Evolutionary conservation across 345 rosid genomes (phyloP).

Genomic region (Ailanthus altissimus): DNA sequence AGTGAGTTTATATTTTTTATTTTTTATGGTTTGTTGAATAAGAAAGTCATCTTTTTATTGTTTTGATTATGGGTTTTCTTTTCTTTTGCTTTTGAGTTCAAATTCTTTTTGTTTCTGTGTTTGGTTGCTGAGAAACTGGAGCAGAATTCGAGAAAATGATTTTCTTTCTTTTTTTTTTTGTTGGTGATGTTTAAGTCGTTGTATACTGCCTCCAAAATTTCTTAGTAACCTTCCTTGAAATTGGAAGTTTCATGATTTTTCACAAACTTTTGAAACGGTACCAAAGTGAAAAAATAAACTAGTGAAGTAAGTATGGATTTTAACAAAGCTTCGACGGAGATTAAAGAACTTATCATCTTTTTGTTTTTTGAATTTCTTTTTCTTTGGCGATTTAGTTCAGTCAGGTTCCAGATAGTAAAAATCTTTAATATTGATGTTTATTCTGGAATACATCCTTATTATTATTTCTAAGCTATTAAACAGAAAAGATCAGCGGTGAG

Average conservation of each 20-base stretch:
- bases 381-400: not conserved
- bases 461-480: not conserved
- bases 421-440: not conserved
- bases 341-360: not conserved
- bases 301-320: not conserved
- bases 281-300: not conserved
- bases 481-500: not conserved
- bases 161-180: no score
- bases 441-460: not conserved
- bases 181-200: no score
- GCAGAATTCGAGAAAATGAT: not conserved
- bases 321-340: not conserved
- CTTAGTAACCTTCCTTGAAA: not conserved
- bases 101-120: constrained; percentile 5
- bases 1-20: constrained; percentile 46
- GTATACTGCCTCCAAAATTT: not conserved
- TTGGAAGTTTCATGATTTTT: not conserved
- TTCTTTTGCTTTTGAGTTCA: not conserved
- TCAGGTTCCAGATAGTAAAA: not conserved
- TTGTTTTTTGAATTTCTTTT: not conserved
- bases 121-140: constrained; percentile 22
- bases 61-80: not conserved
- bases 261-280: not conserved
- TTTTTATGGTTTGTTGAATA: not conserved
- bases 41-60: not conserved